phyloP scores from a whole-genome alignment of 768 basidiomycete genomes.

The Russula earlei region DNA sequence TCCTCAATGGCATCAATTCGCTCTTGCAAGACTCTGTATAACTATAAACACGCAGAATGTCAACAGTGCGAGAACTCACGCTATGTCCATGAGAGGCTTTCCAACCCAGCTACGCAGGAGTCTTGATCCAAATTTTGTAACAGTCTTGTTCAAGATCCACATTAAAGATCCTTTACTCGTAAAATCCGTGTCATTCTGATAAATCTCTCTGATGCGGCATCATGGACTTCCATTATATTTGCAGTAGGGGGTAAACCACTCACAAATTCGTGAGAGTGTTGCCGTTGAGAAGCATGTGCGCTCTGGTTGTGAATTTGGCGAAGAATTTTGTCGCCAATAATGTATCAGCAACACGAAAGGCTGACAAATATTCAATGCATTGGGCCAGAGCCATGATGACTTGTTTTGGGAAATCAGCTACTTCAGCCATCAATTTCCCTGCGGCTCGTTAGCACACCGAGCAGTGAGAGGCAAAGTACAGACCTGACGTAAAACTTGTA shows the following conservation, averaged over 20 bases:
- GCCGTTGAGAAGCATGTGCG: slow-evolving; percentile 81
- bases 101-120: slow-evolving; percentile 81
- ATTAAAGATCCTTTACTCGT: slow-evolving; percentile 67
- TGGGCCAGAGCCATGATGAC: slow-evolving; percentile 69
- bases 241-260: slow-evolving; percentile 18
- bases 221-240: neutral
- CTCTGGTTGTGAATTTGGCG: slow-evolving; percentile 59
- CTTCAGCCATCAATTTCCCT: slow-evolving; percentile 55
- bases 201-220: slow-evolving; percentile 56
- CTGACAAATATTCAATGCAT: slow-evolving; percentile 55
- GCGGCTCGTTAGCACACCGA: slow-evolving; percentile 1
- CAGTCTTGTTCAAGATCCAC: slow-evolving; percentile 79
- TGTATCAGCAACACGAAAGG: slow-evolving; percentile 71
- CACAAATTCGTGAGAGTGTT: slow-evolving; percentile 80
- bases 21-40: slow-evolving; percentile 53
- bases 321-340: slow-evolving; percentile 75
- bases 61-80: slow-evolving; percentile 30
- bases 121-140: slow-evolving; percentile 82
- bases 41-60: neutral
- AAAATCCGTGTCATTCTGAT: slow-evolving; percentile 79
- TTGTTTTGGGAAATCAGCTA: slow-evolving; percentile 58
- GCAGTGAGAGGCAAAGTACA: slow-evolving; percentile 7
- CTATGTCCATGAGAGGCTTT: slow-evolving; percentile 65
- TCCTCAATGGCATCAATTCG: slow-evolving; percentile 83
- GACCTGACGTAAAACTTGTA: slow-evolving; percentile 39